phyloP scores from a whole-genome alignment of 148 eudicot species.

The Rheum nobile region DNA sequence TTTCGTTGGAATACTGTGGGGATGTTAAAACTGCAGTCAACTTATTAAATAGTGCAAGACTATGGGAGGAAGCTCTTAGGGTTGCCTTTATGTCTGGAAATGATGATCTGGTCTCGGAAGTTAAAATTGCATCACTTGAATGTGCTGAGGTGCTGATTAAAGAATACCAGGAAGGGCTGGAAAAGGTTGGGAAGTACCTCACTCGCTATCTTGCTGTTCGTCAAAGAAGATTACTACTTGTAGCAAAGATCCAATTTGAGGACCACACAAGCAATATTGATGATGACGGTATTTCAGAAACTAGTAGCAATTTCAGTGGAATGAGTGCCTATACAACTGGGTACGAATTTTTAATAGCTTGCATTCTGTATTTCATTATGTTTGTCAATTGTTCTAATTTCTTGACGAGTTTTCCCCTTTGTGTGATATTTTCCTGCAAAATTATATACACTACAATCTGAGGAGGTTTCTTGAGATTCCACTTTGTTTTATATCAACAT shows the following conservation, averaged over 20 bases:
- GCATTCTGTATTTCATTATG: neutral
- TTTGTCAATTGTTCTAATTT: neutral
- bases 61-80: slow-evolving; percentile 94
- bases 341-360: slow-evolving; percentile 29
- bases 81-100: slow-evolving; percentile 56
- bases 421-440: neutral
- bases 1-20: slow-evolving; percentile 86
- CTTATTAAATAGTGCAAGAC: slow-evolving; percentile 71
- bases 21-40: slow-evolving; percentile 50
- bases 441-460: neutral
- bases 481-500: neutral
- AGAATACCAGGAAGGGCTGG: slow-evolving; percentile 77
- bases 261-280: slow-evolving; percentile 56
- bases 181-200: slow-evolving; percentile 90
- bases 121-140: slow-evolving; percentile 60
- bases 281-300: slow-evolving; percentile 80
- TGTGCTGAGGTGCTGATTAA: slow-evolving; percentile 50
- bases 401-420: neutral
- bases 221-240: slow-evolving; percentile 81
- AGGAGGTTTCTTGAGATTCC: neutral
- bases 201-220: slow-evolving; percentile 91
- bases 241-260: slow-evolving; percentile 73
- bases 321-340: slow-evolving; percentile 98
- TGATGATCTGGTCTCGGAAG: slow-evolving; percentile 49
- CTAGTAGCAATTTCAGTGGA: slow-evolving; percentile 97